Conservation (phyloP, 805 yeast species). For the Pichia sporocuriosa region DNA sequence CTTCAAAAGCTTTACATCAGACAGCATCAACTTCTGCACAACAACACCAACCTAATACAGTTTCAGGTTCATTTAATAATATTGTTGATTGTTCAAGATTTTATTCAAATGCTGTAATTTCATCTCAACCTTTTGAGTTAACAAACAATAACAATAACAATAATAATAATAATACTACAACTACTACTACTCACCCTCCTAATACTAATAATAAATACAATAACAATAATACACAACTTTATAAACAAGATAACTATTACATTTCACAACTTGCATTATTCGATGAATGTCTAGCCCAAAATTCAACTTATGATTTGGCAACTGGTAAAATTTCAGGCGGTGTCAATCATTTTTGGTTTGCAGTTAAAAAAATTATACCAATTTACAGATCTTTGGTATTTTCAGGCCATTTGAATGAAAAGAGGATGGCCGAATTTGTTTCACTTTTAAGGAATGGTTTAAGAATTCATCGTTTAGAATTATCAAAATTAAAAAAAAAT, state of each 20-base stretch:
- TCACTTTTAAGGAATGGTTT: slow-evolving; percentile 49
- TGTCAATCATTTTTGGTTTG: slow-evolving; percentile 46
- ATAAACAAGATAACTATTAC: not conserved
- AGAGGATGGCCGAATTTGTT: slow-evolving; percentile 42
- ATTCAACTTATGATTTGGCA: slow-evolving; percentile 31
- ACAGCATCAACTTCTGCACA: slow-evolving; percentile 12
- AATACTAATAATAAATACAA: slow-evolving; percentile 1
- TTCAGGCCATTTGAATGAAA: slow-evolving; percentile 41
- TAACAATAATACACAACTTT: not conserved
- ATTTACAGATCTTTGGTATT: slow-evolving; percentile 41
- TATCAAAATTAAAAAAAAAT: slow-evolving; percentile 49
- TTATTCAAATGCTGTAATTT: not conserved
- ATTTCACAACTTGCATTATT: slow-evolving; percentile 22
- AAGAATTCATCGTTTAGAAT: slow-evolving; percentile 48
- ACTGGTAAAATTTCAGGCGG: slow-evolving; percentile 34
- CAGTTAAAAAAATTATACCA: slow-evolving; percentile 44
- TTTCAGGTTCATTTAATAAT: not conserved
- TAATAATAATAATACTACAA: too few relatives aligned
- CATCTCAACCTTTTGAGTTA: not conserved
- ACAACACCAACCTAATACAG: not conserved
- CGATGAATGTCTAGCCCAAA: slow-evolving; percentile 40
- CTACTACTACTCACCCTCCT: not conserved
- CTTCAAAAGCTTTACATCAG: slow-evolving; percentile 29
- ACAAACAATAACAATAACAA: not conserved
- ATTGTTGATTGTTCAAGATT: not conserved